Percentiles rank a stretch among this genome's conserved stretches.
These are phyloP conservation scores for Umbelopsis sp. DNA, from an alignment of 192 early-diverging fungal genomes.

Conservation along the genomic window DNA sequence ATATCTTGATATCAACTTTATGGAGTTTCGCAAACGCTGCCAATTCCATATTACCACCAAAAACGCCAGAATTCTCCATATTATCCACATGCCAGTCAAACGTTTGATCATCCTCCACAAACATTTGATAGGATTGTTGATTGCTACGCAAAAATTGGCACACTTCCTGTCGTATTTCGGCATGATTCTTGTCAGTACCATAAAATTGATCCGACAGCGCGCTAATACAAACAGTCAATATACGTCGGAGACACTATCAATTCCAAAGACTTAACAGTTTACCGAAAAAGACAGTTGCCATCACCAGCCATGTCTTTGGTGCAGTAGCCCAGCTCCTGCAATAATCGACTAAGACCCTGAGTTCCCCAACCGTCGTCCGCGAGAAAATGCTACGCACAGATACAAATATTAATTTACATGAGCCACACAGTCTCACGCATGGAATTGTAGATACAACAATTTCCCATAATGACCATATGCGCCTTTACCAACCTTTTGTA, in stretches of 20 bases:
- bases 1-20: conserved; percentile 67
- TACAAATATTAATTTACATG: neutral
- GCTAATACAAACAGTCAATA: conserved; percentile 38
- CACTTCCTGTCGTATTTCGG: conserved; percentile 53
- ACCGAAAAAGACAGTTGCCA: conserved; percentile 74
- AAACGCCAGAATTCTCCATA: conserved; percentile 65
- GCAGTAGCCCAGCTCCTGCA: conserved; percentile 54
- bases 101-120: conserved; percentile 64
- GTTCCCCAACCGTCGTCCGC: conserved; percentile 44
- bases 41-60: conserved; percentile 76
- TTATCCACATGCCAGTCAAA: conserved; percentile 59
- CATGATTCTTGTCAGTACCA: conserved; percentile 61
- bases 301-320: conserved; percentile 73
- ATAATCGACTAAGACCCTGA: conserved; percentile 53
- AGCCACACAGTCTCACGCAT: neutral
- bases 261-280: conserved; percentile 16
- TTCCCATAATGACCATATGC: too few relatives aligned
- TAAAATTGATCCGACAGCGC: conserved; percentile 72
- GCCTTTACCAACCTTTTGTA: neutral
- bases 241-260: neutral
- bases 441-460: too few relatives aligned
- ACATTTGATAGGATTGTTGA: conserved; percentile 59
- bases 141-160: conserved; percentile 67
- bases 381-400: conserved; percentile 11
- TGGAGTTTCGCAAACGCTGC: conserved; percentile 70